These are phyloP conservation scores for Irpex sp. DNA, from an alignment of 1,284 basidiomycete species.

Conservation along the genomic window DNA sequence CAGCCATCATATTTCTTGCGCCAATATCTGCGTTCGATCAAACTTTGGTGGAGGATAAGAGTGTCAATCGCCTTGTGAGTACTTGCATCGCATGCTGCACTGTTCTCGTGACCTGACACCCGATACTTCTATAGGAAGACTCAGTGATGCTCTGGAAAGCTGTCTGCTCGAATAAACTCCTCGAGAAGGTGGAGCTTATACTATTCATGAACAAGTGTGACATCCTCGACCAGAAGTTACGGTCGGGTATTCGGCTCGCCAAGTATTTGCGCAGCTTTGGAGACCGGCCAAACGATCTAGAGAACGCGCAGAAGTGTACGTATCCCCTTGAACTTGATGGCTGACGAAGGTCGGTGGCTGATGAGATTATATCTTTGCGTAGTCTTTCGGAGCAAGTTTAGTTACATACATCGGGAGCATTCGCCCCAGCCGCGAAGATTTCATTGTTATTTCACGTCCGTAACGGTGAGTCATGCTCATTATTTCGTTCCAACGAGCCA, in stretches of 20 bases:
- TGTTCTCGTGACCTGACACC: neutral
- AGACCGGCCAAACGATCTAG: conserved; percentile 68
- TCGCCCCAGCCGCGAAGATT: conserved; percentile 74
- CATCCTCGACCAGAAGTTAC: conserved; percentile 63
- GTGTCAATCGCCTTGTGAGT: conserved; percentile 66
- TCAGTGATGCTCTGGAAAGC: conserved; percentile 79
- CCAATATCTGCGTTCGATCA: conserved; percentile 81
- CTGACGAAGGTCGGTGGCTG: neutral
- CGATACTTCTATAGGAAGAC: conserved; percentile 52
- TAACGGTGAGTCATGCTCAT: conserved; percentile 47
- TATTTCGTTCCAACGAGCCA: neutral
- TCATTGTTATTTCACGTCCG: conserved; percentile 75
- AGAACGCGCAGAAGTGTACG: conserved; percentile 67
- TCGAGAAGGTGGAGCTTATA: conserved; percentile 69
- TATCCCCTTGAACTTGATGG: conserved; percentile 1
- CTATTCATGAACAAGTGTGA: conserved; percentile 82
- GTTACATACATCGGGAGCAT: conserved; percentile 73
- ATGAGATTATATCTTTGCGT: neutral
- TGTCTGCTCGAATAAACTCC: conserved; percentile 69
- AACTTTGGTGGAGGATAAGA: conserved; percentile 64
- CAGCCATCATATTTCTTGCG: conserved; percentile 76
- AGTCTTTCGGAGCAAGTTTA: conserved; percentile 76
- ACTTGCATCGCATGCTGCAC: conserved; percentile 7
- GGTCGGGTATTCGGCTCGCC: conserved; percentile 53
- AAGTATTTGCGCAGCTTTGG: conserved; percentile 74